phyloP scores from a whole-genome alignment of 768 basidiomycete genomes.

The Steccherinum ochraceum region DNA sequence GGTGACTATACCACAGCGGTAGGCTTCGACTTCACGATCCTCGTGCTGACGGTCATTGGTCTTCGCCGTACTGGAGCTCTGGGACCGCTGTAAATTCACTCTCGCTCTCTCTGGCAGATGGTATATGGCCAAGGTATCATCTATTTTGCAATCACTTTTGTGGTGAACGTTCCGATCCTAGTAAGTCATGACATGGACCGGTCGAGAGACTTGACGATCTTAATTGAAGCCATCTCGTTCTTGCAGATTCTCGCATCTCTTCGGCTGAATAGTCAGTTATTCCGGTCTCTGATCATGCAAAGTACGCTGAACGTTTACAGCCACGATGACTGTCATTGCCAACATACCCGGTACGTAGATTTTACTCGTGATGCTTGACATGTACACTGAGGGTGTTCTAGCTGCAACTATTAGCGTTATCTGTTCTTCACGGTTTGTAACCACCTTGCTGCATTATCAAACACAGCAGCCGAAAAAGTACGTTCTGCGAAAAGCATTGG shows the following conservation, averaged over 20 bases:
- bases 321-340: background rate
- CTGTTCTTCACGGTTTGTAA: background rate
- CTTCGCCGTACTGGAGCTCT: background rate
- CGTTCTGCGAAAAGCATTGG: no score
- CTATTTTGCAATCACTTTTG: constrained; percentile 1
- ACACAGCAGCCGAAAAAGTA: no score
- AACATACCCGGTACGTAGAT: background rate
- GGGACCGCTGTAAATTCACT: background rate
- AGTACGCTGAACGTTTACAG: no score
- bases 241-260: background rate
- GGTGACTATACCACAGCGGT: background rate
- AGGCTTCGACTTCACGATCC: constrained; percentile 1
- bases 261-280: background rate
- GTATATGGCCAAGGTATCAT: constrained; percentile 4
- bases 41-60: constrained; percentile 2
- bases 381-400: background rate
- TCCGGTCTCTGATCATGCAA: no score
- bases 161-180: constrained; percentile 6
- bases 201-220: no score
- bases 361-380: background rate
- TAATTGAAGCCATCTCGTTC: no score
- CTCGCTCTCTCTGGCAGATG: background rate
- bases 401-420: background rate
- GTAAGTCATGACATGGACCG: no score
- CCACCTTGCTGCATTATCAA: no score